Evolutionary conservation across 345 rosid genomes (phyloP).

Genomic region (Laguncularia racemosa): DNA sequence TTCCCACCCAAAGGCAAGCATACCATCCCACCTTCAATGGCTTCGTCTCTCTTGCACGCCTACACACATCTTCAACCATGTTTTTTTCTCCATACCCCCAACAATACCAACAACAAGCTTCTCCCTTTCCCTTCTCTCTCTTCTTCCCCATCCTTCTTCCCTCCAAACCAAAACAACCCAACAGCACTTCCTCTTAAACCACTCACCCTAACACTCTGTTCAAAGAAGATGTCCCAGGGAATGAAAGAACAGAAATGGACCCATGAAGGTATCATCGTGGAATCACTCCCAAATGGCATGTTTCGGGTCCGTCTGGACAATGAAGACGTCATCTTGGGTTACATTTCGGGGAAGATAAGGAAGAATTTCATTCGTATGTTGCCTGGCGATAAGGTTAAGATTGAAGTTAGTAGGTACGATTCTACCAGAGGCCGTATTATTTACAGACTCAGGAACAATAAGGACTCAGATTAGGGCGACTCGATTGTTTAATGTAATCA

Average conservation of each 20-base stretch:
- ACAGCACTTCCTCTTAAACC: no score
- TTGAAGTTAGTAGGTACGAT: conserved; percentile 85
- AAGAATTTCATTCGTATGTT: conserved; percentile 75
- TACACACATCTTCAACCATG: no score
- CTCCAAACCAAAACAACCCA: no score
- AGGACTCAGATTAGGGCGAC: conserved; percentile 15
- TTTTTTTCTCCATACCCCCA: no score
- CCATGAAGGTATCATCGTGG: conserved; percentile 45
- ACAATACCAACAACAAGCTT: no score
- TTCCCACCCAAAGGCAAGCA: no score
- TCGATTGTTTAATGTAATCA: no score
- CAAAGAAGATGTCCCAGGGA: conserved; percentile 13
- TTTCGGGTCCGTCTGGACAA: conserved; percentile 60
- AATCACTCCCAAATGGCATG: conserved; percentile 64
- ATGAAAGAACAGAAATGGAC: conserved; percentile 41
- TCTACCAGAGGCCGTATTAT: conserved; percentile 72
- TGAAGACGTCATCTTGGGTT: conserved; percentile 60
- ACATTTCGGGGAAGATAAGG: conserved; percentile 82
- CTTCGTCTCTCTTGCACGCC: no score
- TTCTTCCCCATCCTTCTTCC: no score
- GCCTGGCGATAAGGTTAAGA: conserved; percentile 84
- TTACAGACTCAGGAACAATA: conserved; percentile 38
- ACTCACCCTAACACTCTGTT: background rate
- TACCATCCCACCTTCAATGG: no score
- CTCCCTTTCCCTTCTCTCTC: no score